These are phyloP conservation scores for Diutina neorugosa DNA, from an alignment of 1,139 yeast species.

Conservation along the genomic window DNA sequence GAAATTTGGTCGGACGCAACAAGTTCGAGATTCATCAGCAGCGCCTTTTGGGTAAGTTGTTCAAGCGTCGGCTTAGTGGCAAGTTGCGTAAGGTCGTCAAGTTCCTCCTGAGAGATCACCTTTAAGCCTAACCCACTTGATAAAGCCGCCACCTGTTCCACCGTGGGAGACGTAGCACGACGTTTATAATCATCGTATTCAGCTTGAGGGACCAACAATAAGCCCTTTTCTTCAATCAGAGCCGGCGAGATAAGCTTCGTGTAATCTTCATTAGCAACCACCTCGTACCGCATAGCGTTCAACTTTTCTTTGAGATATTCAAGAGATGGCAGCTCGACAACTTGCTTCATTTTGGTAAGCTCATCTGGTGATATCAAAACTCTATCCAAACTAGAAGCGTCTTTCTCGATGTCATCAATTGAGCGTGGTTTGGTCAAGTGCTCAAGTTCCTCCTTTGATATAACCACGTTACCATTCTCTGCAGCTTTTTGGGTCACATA, in stretches of 20 bases:
- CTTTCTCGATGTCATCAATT: neutral
- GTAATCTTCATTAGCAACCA: neutral
- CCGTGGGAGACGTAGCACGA: neutral
- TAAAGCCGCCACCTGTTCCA: constrained; percentile 8
- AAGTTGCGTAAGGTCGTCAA: constrained; percentile 7
- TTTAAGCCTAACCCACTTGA: constrained; percentile 11
- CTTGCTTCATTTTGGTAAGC: neutral
- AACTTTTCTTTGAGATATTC: constrained; percentile 13
- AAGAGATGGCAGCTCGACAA: constrained; percentile 9
- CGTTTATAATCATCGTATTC: constrained; percentile 1
- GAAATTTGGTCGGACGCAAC: constrained; percentile 13
- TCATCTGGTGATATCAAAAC: neutral
- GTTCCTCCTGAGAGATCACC: constrained; percentile 8
- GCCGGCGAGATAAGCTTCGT: neutral
- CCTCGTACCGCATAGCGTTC: neutral
- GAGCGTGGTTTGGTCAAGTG: neutral
- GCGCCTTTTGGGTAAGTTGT: constrained; percentile 9
- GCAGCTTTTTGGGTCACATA: constrained; percentile 7
- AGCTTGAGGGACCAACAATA: neutral
- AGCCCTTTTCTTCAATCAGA: neutral
- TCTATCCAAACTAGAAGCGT: neutral
- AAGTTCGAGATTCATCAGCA: constrained; percentile 8
- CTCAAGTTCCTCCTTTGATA: constrained; percentile 8
- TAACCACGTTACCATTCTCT: constrained; percentile 9
- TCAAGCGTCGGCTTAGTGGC: constrained; percentile 4